phyloP scores from a whole-genome alignment of 192 early-diverging fungal species.

The Polychytrium aggregatum region DNA sequence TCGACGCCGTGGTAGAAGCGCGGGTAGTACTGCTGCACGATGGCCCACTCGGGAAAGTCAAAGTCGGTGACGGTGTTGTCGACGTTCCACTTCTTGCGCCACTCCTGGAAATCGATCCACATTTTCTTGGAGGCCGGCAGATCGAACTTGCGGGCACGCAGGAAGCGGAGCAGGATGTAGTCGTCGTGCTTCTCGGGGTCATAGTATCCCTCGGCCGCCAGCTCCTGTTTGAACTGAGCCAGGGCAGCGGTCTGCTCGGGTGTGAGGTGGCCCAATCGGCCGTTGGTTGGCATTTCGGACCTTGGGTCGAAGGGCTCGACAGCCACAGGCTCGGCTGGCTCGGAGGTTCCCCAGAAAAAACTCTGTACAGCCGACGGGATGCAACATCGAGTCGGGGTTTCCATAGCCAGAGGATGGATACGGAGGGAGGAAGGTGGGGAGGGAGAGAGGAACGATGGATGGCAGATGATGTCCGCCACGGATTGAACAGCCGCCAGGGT shows the following conservation, averaged over 20 bases:
- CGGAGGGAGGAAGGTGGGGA: too few species aligned
- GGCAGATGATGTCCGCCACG: too few species aligned
- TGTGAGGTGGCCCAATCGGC: slow-evolving; percentile 49
- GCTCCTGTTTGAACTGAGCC: slow-evolving; percentile 43
- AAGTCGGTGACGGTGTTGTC: slow-evolving; percentile 36
- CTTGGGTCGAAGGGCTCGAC: too few species aligned
- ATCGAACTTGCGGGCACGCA: slow-evolving; percentile 55
- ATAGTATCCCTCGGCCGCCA: slow-evolving; percentile 20
- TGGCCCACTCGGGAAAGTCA: slow-evolving; percentile 42
- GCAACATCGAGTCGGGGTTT: too few species aligned
- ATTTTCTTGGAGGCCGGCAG: slow-evolving; percentile 46
- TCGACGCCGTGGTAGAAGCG: slow-evolving; percentile 75
- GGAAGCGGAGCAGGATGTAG: slow-evolving; percentile 48
- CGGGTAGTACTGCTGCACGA: slow-evolving; percentile 48
- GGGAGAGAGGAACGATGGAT: too few species aligned
- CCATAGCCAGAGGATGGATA: too few species aligned
- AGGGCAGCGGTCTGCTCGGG: slow-evolving; percentile 42
- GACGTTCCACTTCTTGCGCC: slow-evolving; percentile 43
- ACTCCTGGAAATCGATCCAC: slow-evolving; percentile 48
- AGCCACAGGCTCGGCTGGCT: too few species aligned
- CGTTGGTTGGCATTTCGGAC: slow-evolving; percentile 12
- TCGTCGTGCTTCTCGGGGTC: slow-evolving; percentile 38
- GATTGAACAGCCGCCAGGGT: too few species aligned
- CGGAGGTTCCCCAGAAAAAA: too few species aligned
- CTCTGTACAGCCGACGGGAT: too few species aligned